phyloP scores from a whole-genome alignment of 2,329 filamentous ascomycete species.

The Cytospora schulzeri region DNA sequence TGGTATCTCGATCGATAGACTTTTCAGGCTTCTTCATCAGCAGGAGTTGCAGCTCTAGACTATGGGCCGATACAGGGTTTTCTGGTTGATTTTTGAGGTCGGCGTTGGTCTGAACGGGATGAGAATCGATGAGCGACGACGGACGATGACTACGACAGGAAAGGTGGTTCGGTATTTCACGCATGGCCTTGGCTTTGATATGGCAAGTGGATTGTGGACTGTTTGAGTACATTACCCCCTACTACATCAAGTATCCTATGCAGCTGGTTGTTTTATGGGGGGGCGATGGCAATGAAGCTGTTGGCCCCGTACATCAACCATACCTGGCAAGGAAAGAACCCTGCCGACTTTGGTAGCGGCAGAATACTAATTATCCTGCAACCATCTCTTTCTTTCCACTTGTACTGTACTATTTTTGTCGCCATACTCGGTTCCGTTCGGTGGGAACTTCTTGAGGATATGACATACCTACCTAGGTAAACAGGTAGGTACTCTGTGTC shows the following conservation, averaged over 20 bases:
- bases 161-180: constrained; percentile 11
- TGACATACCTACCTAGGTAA: too few relatives aligned
- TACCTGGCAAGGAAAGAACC: background rate
- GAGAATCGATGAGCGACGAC: background rate
- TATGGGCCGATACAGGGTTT: constrained; percentile 1
- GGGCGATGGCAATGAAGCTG: background rate
- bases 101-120: background rate
- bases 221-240: background rate
- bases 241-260: background rate
- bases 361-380: background rate
- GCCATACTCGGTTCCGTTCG: background rate
- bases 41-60: background rate
- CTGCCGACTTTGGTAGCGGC: background rate
- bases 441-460: too few relatives aligned
- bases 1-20: background rate
- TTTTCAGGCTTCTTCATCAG: background rate
- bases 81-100: background rate
- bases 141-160: constrained; percentile 11
- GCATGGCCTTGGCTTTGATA: constrained; percentile 16
- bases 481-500: too few relatives aligned
- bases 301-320: background rate
- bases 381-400: background rate
- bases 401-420: background rate
- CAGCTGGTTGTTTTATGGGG: background rate
- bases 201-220: constrained; percentile 14